Evolutionary conservation across 768 basidiomycete species (phyloP).

Genomic region (Fomitopsis serialis): DNA sequence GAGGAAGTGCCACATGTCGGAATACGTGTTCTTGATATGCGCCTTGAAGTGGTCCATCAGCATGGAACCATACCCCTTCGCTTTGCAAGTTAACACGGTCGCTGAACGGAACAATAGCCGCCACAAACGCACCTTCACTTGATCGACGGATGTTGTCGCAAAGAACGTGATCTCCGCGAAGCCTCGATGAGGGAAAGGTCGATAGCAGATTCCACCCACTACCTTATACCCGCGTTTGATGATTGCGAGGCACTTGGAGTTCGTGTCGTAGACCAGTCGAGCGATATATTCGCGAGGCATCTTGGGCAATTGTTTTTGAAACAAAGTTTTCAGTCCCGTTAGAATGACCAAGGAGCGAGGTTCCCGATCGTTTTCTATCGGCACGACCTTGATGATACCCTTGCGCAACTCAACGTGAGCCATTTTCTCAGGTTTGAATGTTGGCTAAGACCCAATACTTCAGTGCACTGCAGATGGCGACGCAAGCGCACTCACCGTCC

Average conservation of each 20-base stretch:
- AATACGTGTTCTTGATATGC: conserved; percentile 78
- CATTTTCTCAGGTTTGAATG: conserved; percentile 64
- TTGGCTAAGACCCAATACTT: background rate
- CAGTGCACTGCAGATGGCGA: background rate
- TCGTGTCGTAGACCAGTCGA: conserved; percentile 86
- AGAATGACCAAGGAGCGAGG: conserved; percentile 80
- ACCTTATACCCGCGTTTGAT: conserved; percentile 94
- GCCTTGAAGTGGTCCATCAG: conserved; percentile 98
- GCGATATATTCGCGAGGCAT: conserved; percentile 99
- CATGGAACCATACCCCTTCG: conserved; percentile 89
- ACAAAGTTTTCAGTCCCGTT: conserved; percentile 93
- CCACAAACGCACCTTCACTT: conserved; percentile 74
- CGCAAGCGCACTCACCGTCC: conserved; percentile 36
- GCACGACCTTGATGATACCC: conserved; percentile 76
- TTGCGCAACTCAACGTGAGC: conserved; percentile 76
- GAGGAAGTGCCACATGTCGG: conserved; percentile 88
- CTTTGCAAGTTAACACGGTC: too few relatives aligned
- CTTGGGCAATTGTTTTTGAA: conserved; percentile 95
- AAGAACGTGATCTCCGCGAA: conserved; percentile 99
- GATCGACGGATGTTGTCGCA: conserved; percentile 92
- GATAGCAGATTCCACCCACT: conserved; percentile 95
- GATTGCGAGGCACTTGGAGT: conserved; percentile 91
- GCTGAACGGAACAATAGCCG: too few relatives aligned
- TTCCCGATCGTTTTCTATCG: conserved; percentile 78
- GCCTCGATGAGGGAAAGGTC: conserved; percentile 89